Conservation (phyloP, 2,329 filamentous ascomycete genomes). For the Cladosporium sp. region DNA sequence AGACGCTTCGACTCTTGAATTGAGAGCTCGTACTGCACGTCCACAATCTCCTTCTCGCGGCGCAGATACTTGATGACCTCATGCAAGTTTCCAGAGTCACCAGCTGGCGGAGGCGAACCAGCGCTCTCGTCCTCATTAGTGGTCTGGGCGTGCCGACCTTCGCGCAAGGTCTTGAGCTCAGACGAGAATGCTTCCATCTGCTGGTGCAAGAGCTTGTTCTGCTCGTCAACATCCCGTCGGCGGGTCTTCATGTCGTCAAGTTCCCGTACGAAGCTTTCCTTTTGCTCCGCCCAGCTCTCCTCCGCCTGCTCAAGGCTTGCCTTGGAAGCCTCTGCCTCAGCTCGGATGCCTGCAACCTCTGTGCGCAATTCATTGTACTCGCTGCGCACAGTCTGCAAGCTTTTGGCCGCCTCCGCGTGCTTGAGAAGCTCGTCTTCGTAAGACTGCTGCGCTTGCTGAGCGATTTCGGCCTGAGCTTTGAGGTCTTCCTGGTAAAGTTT, state of each 20-base stretch:
- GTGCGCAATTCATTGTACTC: constrained; percentile 83
- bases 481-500: constrained; percentile 88
- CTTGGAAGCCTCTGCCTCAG: constrained; percentile 84
- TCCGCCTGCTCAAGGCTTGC: constrained; percentile 76
- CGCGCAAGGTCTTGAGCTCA: constrained; percentile 78
- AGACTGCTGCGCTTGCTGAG: constrained; percentile 86
- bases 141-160: constrained; percentile 60
- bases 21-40: constrained; percentile 92
- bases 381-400: constrained; percentile 72
- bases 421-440: constrained; percentile 94
- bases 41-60: constrained; percentile 94
- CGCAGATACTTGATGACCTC: constrained; percentile 90
- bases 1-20: constrained; percentile 83
- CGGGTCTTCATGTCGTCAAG: constrained; percentile 74
- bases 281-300: constrained; percentile 82
- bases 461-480: constrained; percentile 89
- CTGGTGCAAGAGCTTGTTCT: constrained; percentile 87
- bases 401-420: constrained; percentile 91
- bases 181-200: constrained; percentile 76
- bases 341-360: constrained; percentile 70
- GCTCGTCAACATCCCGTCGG: constrained; percentile 79
- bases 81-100: constrained; percentile 68
- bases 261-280: constrained; percentile 79
- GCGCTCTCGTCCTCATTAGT: constrained; percentile 55
- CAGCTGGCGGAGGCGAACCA: constrained; percentile 27